A percentile compares a stretch with the other conserved stretches of the same genome.
Evolutionary conservation across 768 basidiomycete genomes (phyloP).

Genomic region (Myochromella boudieri): DNA sequence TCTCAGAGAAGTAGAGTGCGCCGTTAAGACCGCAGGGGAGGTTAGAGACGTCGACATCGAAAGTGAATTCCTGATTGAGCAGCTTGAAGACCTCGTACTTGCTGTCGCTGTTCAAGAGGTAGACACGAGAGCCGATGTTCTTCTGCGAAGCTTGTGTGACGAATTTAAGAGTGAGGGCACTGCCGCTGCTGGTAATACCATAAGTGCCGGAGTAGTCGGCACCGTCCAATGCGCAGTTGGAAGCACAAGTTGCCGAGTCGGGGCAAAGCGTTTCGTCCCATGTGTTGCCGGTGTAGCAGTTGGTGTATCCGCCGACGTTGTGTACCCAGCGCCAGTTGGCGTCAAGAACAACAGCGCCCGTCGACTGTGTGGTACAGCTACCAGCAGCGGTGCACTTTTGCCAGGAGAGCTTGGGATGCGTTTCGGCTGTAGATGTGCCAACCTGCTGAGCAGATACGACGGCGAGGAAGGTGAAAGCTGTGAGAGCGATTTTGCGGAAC

Average conservation of each 20-base stretch:
- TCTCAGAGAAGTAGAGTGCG: conserved; percentile 32
- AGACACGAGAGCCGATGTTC: conserved; percentile 45
- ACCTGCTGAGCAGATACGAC: conserved; percentile 52
- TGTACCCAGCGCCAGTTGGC: conserved; percentile 60
- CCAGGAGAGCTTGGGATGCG: conserved; percentile 30
- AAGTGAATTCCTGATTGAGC: conserved; percentile 59
- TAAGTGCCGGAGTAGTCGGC: conserved; percentile 50
- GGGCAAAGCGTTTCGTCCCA: conserved; percentile 56
- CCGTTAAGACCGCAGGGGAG: conserved; percentile 56
- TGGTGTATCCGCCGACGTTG: conserved; percentile 32
- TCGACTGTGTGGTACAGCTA: conserved; percentile 36
- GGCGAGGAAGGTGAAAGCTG: conserved; percentile 39
- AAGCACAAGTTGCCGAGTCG: conserved; percentile 44
- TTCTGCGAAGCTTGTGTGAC: conserved; percentile 34
- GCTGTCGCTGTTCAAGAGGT: conserved; percentile 48
- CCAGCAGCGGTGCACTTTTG: conserved; percentile 44
- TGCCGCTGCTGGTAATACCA: conserved; percentile 49
- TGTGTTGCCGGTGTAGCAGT: conserved; percentile 57
- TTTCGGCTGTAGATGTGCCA: conserved; percentile 43
- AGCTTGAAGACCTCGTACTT: conserved; percentile 45
- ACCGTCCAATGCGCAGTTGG: conserved; percentile 43
- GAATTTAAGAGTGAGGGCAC: conserved; percentile 48
- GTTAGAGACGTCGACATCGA: conserved; percentile 60
- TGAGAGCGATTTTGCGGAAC: conserved; percentile 40
- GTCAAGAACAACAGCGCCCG: conserved; percentile 46